A percentile compares a stretch with the other conserved stretches of the same genome.
These are phyloP conservation scores for Emergomyces africanus DNA, from an alignment of 2,329 filamentous ascomycete species.

Conservation along the genomic window DNA sequence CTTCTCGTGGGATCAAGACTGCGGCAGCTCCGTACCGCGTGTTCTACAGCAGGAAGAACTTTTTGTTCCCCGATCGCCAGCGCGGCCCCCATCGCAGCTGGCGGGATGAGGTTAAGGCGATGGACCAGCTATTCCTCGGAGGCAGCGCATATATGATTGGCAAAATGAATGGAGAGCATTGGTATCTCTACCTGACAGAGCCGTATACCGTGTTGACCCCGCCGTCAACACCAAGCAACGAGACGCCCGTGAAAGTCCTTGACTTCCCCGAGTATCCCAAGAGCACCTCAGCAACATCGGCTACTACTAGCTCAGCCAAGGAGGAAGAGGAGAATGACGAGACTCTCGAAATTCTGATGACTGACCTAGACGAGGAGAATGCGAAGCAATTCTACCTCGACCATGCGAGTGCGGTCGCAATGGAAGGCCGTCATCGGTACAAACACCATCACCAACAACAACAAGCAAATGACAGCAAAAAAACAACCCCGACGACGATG, in stretches of 20 bases:
- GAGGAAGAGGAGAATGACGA: conserved; percentile 32
- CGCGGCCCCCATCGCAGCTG: conserved; percentile 92
- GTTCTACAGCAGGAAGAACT: conserved; percentile 99
- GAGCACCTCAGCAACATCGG: conserved; percentile 1
- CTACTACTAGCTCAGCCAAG: conserved; percentile 5
- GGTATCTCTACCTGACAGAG: conserved; percentile 95
- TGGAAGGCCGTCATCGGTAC: conserved; percentile 54
- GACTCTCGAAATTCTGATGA: conserved; percentile 54
- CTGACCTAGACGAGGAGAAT: conserved; percentile 53
- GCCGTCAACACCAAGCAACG: conserved; percentile 55
- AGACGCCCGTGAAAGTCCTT: conserved; percentile 47
- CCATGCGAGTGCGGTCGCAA: conserved; percentile 76
- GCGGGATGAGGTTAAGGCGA: conserved; percentile 85
- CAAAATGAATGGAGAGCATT: conserved; percentile 99
- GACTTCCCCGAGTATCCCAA: conserved; percentile 35
- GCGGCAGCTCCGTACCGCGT: conserved; percentile 86
- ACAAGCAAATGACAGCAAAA: conserved; percentile 43
- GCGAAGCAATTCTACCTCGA: conserved; percentile 59
- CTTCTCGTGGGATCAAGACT: conserved; percentile 53
- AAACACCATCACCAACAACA: neutral
- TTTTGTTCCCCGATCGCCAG: conserved; percentile 88
- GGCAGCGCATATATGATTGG: conserved; percentile 99
- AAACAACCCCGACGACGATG: conserved; percentile 43
- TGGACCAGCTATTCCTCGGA: conserved; percentile 81
- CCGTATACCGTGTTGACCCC: conserved; percentile 70